phyloP scores from a whole-genome alignment of 116 monocot species.

The Cymodocea nodosa region DNA sequence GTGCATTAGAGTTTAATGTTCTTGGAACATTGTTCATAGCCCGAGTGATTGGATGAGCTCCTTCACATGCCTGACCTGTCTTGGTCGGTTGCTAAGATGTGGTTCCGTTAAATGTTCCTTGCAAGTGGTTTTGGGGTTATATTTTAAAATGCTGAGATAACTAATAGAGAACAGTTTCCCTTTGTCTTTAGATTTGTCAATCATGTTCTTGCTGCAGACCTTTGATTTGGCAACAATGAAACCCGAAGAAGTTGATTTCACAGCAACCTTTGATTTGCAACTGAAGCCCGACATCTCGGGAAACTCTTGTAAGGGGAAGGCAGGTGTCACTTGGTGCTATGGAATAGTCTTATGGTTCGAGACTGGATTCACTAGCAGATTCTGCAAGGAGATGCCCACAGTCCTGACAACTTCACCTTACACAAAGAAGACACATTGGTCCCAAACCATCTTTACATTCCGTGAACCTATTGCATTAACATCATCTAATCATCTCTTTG shows the following conservation, averaged over 20 bases:
- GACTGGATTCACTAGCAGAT: conserved; percentile 65
- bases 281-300: conserved; percentile 10
- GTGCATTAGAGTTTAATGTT: too few relatives aligned
- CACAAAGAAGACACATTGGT: conserved; percentile 68
- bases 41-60: too few relatives aligned
- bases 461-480: conserved; percentile 65
- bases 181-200: too few relatives aligned
- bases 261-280: conserved; percentile 51
- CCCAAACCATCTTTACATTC: conserved; percentile 90
- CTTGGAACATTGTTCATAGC: too few relatives aligned
- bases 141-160: too few relatives aligned
- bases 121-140: too few relatives aligned
- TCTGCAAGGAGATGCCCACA: conserved; percentile 64
- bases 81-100: too few relatives aligned
- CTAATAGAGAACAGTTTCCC: too few relatives aligned
- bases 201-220: conserved; percentile 25
- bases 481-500: conserved; percentile 5
- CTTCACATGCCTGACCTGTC: too few relatives aligned
- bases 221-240: conserved; percentile 89
- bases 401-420: conserved; percentile 74
- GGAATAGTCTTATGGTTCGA: conserved; percentile 95
- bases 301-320: background rate
- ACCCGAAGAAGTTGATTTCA: conserved; percentile 78
- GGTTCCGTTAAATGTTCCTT: too few relatives aligned
- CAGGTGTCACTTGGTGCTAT: conserved; percentile 42